Percentiles rank a stretch among this genome's conserved stretches.
phyloP scores from a whole-genome alignment of 164 flowering plant species.

The Brasenia schreberi region DNA sequence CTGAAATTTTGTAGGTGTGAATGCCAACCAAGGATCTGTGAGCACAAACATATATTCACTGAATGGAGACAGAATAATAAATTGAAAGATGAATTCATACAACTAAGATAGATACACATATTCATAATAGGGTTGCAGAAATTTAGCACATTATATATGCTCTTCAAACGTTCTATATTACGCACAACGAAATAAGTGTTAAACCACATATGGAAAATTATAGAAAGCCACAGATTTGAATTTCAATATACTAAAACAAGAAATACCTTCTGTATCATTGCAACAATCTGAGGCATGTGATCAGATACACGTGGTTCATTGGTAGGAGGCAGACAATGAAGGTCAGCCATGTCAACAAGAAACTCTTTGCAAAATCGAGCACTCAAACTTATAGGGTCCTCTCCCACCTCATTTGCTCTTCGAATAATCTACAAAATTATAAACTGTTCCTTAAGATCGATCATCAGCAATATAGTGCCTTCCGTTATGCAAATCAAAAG shows the following conservation, averaged over 20 bases:
- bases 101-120: too few relatives aligned
- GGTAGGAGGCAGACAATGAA: slow-evolving; percentile 72
- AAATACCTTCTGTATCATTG: slow-evolving; percentile 57
- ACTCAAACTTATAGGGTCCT: slow-evolving; percentile 64
- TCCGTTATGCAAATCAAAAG: too few relatives aligned
- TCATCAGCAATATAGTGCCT: not conserved
- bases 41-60: too few relatives aligned
- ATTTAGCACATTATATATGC: too few relatives aligned
- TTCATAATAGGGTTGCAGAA: too few relatives aligned
- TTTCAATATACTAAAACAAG: not conserved
- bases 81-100: too few relatives aligned
- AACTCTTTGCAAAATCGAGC: slow-evolving; percentile 60
- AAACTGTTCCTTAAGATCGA: not conserved
- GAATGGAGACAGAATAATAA: too few relatives aligned
- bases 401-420: slow-evolving; percentile 65
- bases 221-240: not conserved
- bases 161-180: too few relatives aligned
- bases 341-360: slow-evolving; percentile 62
- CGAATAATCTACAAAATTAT: slow-evolving; percentile 54
- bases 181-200: too few relatives aligned
- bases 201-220: too few relatives aligned
- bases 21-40: too few relatives aligned
- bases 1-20: too few relatives aligned
- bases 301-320: slow-evolving; percentile 76
- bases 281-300: slow-evolving; percentile 66